These are phyloP conservation scores for Magnusiomyces ingens DNA, from an alignment of 1,139 yeast genomes.

Conservation along the genomic window DNA sequence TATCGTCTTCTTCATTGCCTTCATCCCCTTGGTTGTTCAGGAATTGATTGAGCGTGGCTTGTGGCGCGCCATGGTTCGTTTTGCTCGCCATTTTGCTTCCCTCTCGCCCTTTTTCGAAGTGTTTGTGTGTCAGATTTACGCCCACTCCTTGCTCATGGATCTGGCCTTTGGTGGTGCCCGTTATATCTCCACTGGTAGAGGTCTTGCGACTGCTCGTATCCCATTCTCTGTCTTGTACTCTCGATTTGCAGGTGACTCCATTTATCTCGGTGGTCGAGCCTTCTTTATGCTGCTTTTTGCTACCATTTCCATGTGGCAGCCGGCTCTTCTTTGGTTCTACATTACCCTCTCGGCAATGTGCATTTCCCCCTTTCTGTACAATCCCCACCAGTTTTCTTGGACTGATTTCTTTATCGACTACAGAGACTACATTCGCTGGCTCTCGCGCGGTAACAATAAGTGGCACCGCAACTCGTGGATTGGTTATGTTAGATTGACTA, in stretches of 20 bases:
- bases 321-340: constrained; percentile 98
- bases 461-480: constrained; percentile 99
- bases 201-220: constrained; percentile 97
- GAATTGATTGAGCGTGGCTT: constrained; percentile 97
- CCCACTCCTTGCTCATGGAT: constrained; percentile 84
- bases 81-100: constrained; percentile 80
- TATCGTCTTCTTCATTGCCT: constrained; percentile 96
- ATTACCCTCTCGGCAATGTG: constrained; percentile 84
- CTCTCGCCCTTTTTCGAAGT: constrained; percentile 97
- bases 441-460: constrained; percentile 96
- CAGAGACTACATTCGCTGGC: constrained; percentile 97
- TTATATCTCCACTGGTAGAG: constrained; percentile 98
- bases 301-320: constrained; percentile 93
- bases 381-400: constrained; percentile 99
- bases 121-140: constrained; percentile 95
- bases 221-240: constrained; percentile 94
- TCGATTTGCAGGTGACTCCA: constrained; percentile 95
- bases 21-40: constrained; percentile 92
- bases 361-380: constrained; percentile 90
- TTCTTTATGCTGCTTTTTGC: constrained; percentile 85
- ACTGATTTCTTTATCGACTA: constrained; percentile 97
- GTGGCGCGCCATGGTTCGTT: constrained; percentile 92
- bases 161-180: constrained; percentile 99
- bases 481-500: constrained; percentile 88
- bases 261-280: constrained; percentile 92